Evolutionary conservation across 495 filamentous ascomycete species (phyloP).

Genomic region (Trichoderma gamsii): DNA sequence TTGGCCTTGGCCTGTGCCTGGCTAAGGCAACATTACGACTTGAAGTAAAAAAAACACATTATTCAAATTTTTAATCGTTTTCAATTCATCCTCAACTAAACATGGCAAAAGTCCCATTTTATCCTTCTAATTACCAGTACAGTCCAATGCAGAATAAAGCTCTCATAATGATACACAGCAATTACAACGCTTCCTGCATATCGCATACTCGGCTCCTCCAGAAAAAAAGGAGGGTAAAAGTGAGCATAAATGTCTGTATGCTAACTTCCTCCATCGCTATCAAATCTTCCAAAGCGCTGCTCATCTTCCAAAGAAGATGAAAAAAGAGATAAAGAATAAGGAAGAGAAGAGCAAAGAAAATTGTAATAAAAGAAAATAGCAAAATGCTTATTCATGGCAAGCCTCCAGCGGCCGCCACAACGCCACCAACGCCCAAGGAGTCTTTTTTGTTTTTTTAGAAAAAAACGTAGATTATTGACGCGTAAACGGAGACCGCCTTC

Average conservation of each 20-base stretch:
- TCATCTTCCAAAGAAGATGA: not conserved
- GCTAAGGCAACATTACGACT: too few relatives aligned
- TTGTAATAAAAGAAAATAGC: not conserved
- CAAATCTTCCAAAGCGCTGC: not conserved
- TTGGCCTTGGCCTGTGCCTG: too few relatives aligned
- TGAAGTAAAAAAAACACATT: not conserved
- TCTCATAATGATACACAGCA: slow-evolving; percentile 11
- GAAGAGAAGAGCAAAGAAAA: not conserved
- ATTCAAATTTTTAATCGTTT: not conserved
- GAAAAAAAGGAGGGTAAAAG: not conserved
- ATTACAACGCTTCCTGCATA: not conserved
- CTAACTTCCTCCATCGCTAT: not conserved
- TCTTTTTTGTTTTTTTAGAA: not conserved
- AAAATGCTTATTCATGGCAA: slow-evolving; percentile 10
- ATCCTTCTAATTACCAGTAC: slow-evolving; percentile 13
- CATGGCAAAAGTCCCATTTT: slow-evolving; percentile 1
- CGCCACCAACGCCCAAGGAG: slow-evolving; percentile 12
- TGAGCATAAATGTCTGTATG: not conserved
- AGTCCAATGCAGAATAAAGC: slow-evolving; percentile 13
- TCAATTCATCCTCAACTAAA: slow-evolving; percentile 9
- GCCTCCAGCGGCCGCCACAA: slow-evolving; percentile 10
- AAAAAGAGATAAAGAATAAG: not conserved
- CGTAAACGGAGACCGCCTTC: slow-evolving; percentile 9
- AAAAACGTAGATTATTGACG: slow-evolving; percentile 10
- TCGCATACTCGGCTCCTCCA: not conserved